Evolutionary conservation across 1,139 yeast species (phyloP).

Genomic region (Scheffersomyces insectosa): DNA sequence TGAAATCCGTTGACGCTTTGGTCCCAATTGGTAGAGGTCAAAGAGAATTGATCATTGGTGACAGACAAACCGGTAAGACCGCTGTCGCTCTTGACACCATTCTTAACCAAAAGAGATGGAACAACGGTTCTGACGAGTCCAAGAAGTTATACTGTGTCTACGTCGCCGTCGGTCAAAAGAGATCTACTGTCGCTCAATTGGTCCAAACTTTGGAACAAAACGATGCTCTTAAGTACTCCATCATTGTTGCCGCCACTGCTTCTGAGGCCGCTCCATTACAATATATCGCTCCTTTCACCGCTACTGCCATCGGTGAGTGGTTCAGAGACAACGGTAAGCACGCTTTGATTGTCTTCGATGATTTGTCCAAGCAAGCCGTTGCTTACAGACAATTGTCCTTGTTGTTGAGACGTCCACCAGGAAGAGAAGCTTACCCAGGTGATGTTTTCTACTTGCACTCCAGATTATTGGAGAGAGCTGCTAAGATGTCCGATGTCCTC

Average conservation of each 20-base stretch:
- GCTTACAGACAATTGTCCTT: slow-evolving; percentile 99
- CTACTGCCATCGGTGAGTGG: slow-evolving; percentile 99
- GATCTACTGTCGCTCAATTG: slow-evolving; percentile 99
- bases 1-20: slow-evolving; percentile 97
- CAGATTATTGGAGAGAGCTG: slow-evolving; percentile 95
- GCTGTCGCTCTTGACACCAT: slow-evolving; percentile 98
- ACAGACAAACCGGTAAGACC: slow-evolving; percentile 99
- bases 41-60: slow-evolving; percentile 99
- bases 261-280: slow-evolving; percentile 99
- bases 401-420: slow-evolving; percentile 96
- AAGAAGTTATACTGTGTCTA: slow-evolving; percentile 99
- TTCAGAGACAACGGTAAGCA: slow-evolving; percentile 99
- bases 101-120: slow-evolving; percentile 99
- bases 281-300: slow-evolving; percentile 99
- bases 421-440: slow-evolving; percentile 98
- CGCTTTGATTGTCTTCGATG: slow-evolving; percentile 96
- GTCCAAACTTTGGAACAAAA: slow-evolving; percentile 98
- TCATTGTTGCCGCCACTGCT: slow-evolving; percentile 99
- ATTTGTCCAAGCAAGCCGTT: slow-evolving; percentile 98
- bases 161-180: slow-evolving; percentile 99
- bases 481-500: slow-evolving; percentile 86
- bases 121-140: slow-evolving; percentile 88
- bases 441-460: slow-evolving; percentile 96
- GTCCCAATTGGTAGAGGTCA: slow-evolving; percentile 99
- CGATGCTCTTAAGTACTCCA: slow-evolving; percentile 97